These are phyloP conservation scores for Juglanconis oblonga DNA, from an alignment of 2,329 filamentous ascomycete species.

Conservation along the genomic window DNA sequence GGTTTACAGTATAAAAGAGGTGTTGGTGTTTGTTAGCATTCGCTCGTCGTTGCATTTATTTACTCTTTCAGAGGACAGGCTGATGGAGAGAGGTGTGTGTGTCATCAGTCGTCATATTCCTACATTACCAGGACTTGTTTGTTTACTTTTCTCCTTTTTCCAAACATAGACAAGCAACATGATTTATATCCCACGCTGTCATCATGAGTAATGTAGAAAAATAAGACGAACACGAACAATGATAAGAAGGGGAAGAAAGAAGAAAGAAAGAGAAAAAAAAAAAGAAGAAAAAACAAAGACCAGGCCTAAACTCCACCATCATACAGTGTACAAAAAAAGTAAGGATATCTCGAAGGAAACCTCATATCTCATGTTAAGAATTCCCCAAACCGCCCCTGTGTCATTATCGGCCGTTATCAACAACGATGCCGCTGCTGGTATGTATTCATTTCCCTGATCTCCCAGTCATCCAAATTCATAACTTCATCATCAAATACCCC, in stretches of 20 bases:
- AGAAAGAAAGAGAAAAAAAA: neutral
- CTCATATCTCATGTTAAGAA: conserved; percentile 6
- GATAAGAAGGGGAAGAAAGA: neutral
- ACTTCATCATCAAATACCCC: conserved; percentile 26
- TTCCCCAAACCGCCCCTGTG: neutral
- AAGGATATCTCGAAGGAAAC: conserved; percentile 15
- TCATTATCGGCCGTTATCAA: neutral
- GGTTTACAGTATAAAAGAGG: no score
- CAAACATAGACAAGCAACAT: neutral
- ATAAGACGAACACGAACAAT: neutral
- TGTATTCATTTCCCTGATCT: neutral
- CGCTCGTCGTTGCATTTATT: no score
- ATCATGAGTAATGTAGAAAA: neutral
- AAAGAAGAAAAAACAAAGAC: neutral
- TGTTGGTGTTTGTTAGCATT: no score
- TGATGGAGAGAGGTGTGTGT: no score
- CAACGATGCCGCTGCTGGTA: neutral
- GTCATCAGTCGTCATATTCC: neutral
- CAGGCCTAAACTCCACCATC: conserved; percentile 5
- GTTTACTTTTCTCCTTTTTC: neutral
- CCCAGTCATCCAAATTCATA: conserved; percentile 1
- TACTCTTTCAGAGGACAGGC: no score
- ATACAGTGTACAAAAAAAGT: neutral
- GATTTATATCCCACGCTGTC: neutral
- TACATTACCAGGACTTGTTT: conserved; percentile 5